Percentiles rank a stretch among this genome's conserved stretches.
Evolutionary conservation across 208 protist genomes (phyloP).

Genomic region (Leishmania guyanensis): DNA sequence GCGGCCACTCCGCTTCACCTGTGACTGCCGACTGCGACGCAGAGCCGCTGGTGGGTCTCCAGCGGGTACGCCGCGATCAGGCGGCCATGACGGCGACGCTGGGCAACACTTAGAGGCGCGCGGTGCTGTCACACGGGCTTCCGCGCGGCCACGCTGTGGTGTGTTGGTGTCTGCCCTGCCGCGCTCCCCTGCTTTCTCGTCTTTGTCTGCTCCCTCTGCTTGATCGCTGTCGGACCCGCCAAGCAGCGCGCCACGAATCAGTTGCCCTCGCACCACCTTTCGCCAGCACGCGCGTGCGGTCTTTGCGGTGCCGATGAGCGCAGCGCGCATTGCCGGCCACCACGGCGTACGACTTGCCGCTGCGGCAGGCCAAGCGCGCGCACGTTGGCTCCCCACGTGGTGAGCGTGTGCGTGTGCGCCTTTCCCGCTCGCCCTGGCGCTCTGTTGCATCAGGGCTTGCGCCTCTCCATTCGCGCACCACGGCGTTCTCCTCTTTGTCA

Average conservation of each 20-base stretch:
- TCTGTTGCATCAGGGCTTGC: background rate
- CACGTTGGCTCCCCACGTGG: background rate
- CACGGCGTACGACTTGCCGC: background rate
- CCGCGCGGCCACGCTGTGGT: background rate
- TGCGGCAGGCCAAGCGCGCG: background rate
- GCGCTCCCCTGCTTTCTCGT: background rate
- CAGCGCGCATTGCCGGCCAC: background rate
- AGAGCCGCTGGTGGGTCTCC: constrained; percentile 15
- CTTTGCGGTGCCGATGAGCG: background rate
- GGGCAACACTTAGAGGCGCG: background rate
- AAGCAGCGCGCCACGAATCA: background rate
- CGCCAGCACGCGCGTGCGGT: background rate
- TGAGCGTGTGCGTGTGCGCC: background rate
- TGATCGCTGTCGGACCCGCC: background rate
- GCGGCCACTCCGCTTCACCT: background rate
- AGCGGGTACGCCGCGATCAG: constrained; percentile 20
- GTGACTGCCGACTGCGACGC: background rate
- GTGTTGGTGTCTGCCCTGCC: background rate
- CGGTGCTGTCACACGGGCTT: background rate
- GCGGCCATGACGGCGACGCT: constrained; percentile 11
- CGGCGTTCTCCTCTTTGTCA: background rate
- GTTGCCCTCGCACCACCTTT: background rate
- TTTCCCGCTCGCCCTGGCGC: background rate
- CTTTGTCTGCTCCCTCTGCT: background rate
- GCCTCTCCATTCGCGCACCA: background rate